These are phyloP conservation scores for Sugiyamaella chiloensis DNA, from an alignment of 805 yeast genomes.

Conservation along the genomic window DNA sequence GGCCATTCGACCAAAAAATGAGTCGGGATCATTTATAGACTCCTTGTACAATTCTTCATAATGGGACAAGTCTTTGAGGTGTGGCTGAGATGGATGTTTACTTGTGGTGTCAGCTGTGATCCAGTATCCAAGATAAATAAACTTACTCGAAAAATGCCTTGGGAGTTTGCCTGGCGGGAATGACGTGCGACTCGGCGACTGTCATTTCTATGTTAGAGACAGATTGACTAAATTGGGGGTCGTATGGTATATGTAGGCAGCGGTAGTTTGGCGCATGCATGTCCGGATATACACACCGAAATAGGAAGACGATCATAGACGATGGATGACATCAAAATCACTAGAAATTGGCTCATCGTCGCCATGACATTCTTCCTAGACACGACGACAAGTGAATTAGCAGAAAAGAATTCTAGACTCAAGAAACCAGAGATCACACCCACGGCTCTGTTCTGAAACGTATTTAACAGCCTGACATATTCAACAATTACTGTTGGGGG, in stretches of 20 bases:
- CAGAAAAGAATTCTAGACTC: background rate
- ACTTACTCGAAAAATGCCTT: slow-evolving; percentile 28
- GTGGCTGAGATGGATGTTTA: slow-evolving; percentile 53
- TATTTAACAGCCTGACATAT: background rate
- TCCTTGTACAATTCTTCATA: slow-evolving; percentile 67
- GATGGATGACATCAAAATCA: no score
- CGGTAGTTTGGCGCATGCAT: no score
- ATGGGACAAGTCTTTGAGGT: slow-evolving; percentile 58
- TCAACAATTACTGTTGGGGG: slow-evolving; percentile 2
- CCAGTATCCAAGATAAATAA: no score
- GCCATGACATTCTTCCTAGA: no score
- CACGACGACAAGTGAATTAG: no score
- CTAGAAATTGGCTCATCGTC: no score
- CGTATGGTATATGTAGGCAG: no score
- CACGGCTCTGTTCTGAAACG: no score
- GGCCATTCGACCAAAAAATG: slow-evolving; percentile 77
- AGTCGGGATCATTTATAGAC: slow-evolving; percentile 75
- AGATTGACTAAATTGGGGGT: no score
- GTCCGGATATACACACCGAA: no score
- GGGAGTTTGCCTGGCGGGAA: slow-evolving; percentile 26
- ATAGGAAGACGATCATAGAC: no score
- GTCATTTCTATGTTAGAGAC: slow-evolving; percentile 20
- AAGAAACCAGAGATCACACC: no score
- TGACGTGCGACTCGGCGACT: slow-evolving; percentile 29
- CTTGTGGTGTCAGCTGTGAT: slow-evolving; percentile 2